Evolutionary conservation across 257 asterid species (phyloP).

Genomic region (Solanum medicagineum): DNA sequence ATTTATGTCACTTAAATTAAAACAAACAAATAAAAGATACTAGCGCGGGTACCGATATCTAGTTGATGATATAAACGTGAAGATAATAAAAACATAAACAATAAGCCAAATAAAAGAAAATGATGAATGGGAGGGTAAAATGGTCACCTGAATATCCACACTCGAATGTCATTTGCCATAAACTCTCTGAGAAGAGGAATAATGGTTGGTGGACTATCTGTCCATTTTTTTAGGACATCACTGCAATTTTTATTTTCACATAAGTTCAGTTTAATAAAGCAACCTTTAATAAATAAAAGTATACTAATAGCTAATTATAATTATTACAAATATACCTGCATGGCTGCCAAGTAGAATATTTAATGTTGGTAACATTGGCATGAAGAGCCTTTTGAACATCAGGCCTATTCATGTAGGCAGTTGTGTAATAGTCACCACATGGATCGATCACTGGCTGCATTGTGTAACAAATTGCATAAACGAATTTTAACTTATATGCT

Average conservation of each 20-base stretch:
- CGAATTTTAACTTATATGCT: too few relatives aligned
- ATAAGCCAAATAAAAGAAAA: too few relatives aligned
- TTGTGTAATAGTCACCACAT: slow-evolving; percentile 51
- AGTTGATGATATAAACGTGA: too few relatives aligned
- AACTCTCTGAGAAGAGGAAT: slow-evolving; percentile 51
- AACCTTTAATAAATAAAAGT: not conserved
- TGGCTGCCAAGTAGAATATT: slow-evolving; percentile 41
- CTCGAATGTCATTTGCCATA: slow-evolving; percentile 46
- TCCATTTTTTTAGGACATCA: slow-evolving; percentile 33
- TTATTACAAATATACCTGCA: slow-evolving; percentile 34
- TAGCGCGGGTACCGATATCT: too few relatives aligned
- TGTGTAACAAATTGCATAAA: too few relatives aligned
- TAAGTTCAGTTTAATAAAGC: not conserved
- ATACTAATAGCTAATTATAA: not conserved
- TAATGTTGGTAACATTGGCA: slow-evolving; percentile 62
- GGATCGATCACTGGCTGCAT: slow-evolving; percentile 49
- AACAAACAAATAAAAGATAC: too few relatives aligned
- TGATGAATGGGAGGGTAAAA: not conserved
- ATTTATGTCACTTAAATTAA: too few relatives aligned
- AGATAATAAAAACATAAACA: not conserved
- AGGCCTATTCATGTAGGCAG: slow-evolving; percentile 49
- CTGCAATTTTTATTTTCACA: slow-evolving; percentile 22
- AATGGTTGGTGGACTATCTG: slow-evolving; percentile 41
- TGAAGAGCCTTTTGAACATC: slow-evolving; percentile 73
- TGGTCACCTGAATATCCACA: slow-evolving; percentile 66